A percentile compares a stretch with the other conserved stretches of the same genome.
These are phyloP conservation scores for Phaeosphaeriaceae sp. DNA, from an alignment of 2,329 filamentous ascomycete genomes.

Conservation along the genomic window DNA sequence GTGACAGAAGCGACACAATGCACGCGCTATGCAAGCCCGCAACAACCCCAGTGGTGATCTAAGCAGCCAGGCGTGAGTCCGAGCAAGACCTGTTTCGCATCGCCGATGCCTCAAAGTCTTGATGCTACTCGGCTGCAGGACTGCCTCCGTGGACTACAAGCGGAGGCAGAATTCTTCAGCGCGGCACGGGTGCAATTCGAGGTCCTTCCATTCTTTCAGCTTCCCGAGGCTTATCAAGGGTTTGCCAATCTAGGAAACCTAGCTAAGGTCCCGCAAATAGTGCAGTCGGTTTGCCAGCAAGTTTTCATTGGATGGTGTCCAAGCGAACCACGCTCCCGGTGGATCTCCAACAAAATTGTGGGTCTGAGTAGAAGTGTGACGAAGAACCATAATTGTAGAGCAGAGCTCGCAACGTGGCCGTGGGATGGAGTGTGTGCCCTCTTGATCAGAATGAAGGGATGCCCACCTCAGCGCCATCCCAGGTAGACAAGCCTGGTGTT, in stretches of 20 bases:
- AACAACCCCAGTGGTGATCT: not conserved
- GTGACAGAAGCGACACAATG: slow-evolving; percentile 3
- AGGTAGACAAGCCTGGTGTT: not conserved
- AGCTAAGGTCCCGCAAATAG: not conserved
- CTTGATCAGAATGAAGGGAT: not conserved
- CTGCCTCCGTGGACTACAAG: not conserved
- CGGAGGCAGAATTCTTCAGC: not conserved
- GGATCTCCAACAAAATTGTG: not conserved
- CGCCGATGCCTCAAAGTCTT: not conserved
- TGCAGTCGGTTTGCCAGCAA: not conserved
- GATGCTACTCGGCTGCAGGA: not conserved
- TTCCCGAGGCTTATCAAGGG: not conserved
- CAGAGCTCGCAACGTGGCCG: not conserved
- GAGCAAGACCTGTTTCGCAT: slow-evolving; percentile 5
- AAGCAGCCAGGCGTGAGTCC: not conserved
- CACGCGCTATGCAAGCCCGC: slow-evolving; percentile 8
- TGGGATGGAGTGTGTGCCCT: not conserved
- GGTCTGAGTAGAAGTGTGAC: not conserved
- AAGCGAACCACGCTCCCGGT: not conserved
- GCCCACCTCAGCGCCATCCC: not conserved
- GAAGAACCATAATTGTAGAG: not conserved
- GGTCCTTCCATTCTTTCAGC: not conserved
- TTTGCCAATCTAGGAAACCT: not conserved
- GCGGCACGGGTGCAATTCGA: not conserved
- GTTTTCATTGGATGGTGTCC: not conserved